Percentiles rank a stretch among this genome's conserved stretches.
phyloP scores from a whole-genome alignment of 2,329 filamentous ascomycete species.

The Fusarium sp. region DNA sequence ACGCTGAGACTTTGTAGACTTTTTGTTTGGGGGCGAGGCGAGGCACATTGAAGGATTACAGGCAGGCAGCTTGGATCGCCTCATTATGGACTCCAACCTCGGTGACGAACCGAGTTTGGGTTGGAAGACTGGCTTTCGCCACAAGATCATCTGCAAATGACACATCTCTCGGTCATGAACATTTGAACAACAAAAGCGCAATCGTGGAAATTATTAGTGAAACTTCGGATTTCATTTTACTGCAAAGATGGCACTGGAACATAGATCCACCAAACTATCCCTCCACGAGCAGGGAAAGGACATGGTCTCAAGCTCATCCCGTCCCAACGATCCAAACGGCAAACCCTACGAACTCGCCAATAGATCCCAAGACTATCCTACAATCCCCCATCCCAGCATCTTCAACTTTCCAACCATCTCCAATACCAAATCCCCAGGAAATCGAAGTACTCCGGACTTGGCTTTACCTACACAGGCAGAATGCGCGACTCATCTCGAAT shows the following conservation, averaged over 20 bases:
- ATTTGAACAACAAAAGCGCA: too few relatives aligned
- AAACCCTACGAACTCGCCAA: constrained; percentile 2
- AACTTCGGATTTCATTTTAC: not conserved
- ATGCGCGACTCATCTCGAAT: constrained; percentile 62
- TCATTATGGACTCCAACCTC: not conserved
- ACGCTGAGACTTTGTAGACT: not conserved
- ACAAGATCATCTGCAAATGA: too few relatives aligned
- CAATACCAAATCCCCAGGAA: not conserved
- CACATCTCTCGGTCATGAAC: too few relatives aligned
- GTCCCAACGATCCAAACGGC: not conserved
- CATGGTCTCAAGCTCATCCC: not conserved
- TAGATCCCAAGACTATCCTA: not conserved
- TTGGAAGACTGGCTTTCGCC: too few relatives aligned
- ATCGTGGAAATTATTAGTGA: not conserved
- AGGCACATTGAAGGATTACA: not conserved
- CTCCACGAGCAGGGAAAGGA: constrained; percentile 17
- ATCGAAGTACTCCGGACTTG: not conserved
- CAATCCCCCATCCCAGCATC: not conserved
- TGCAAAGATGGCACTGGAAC: constrained; percentile 13
- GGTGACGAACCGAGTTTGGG: not conserved
- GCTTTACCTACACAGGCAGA: constrained; percentile 1
- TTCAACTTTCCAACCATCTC: not conserved
- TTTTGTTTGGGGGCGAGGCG: not conserved
- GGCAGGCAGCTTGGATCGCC: not conserved
- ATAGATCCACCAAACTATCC: not conserved